phyloP scores from a whole-genome alignment of 345 rosid species.

The Eucalyptus regnans region DNA sequence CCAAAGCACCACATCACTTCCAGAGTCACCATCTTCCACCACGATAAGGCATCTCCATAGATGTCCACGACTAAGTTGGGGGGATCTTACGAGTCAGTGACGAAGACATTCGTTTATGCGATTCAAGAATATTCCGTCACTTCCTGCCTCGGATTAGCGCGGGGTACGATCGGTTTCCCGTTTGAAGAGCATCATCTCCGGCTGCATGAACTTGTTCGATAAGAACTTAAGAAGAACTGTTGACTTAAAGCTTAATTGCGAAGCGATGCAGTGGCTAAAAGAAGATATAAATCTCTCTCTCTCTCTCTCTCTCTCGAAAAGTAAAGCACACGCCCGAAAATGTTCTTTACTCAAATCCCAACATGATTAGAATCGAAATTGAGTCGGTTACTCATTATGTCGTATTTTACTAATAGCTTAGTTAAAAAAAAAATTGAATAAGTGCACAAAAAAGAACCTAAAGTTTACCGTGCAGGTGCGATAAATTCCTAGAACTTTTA shows the following conservation, averaged over 20 bases:
- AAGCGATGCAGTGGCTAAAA: not conserved
- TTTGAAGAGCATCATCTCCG: not conserved
- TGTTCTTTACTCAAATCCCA: not conserved
- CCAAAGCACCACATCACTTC: not conserved
- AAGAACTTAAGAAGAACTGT: too few species aligned
- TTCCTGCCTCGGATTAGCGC: not conserved
- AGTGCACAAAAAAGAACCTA: not conserved
- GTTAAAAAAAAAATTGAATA: not conserved
- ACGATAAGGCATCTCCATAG: not conserved
- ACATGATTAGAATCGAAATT: not conserved
- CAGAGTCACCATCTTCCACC: not conserved
- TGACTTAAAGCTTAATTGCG: not conserved
- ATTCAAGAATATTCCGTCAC: not conserved
- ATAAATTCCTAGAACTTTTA: too few species aligned
- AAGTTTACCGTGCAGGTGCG: fast-evolving
- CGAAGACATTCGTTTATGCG: not conserved
- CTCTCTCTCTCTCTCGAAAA: not conserved
- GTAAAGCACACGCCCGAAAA: not conserved
- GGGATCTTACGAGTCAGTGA: not conserved
- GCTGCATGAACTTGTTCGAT: not conserved
- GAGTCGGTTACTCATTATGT: too few species aligned
- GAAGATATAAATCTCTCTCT: too few species aligned
- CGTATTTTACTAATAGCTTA: too few species aligned
- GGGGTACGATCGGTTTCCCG: not conserved
- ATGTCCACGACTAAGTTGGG: not conserved